Evolutionary conservation across 2,329 filamentous ascomycete species (phyloP).

Genomic region (Lojkania enalia): DNA sequence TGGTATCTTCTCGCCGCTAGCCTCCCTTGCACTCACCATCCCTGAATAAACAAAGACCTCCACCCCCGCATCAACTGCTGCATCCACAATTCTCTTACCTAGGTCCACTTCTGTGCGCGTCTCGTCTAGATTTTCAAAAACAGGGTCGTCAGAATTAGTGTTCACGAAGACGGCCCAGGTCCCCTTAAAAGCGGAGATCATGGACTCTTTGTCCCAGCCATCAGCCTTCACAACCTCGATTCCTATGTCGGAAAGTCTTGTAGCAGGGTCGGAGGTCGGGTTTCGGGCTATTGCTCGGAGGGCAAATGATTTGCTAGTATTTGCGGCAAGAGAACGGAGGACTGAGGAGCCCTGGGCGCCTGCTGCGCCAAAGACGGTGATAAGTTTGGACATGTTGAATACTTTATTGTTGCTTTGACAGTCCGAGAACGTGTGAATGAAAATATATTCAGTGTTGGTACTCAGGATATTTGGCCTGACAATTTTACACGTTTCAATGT

Average conservation of each 20-base stretch:
- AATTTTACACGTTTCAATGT: no score
- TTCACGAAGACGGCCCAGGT: slow-evolving; percentile 28
- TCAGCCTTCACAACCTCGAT: slow-evolving; percentile 24
- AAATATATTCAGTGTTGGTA: no score
- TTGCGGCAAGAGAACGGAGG: slow-evolving; percentile 39
- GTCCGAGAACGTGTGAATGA: no score
- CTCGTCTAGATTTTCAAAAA: slow-evolving; percentile 19
- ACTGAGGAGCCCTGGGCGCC: slow-evolving; percentile 49
- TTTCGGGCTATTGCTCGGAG: slow-evolving; percentile 63
- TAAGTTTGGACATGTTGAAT: slow-evolving; percentile 23
- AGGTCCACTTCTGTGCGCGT: slow-evolving; percentile 21
- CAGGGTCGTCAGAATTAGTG: slow-evolving; percentile 24
- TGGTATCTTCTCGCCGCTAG: slow-evolving; percentile 17
- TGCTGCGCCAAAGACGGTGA: slow-evolving; percentile 45
- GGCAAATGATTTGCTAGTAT: slow-evolving; percentile 38
- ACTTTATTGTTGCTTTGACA: no score
- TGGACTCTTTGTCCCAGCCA: slow-evolving; percentile 24
- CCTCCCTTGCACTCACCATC: slow-evolving; percentile 19
- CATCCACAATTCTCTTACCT: slow-evolving; percentile 22
- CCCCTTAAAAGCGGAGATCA: slow-evolving; percentile 24
- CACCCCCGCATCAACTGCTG: slow-evolving; percentile 18
- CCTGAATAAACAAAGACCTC: slow-evolving; percentile 25
- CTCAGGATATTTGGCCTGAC: no score
- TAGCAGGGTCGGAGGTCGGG: slow-evolving; percentile 51
- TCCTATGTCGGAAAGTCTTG: slow-evolving; percentile 42